Base-by-base conservation (phyloP, 2,329 filamentous ascomycete species). In the Cryoendolithus antarcticus region DNA sequence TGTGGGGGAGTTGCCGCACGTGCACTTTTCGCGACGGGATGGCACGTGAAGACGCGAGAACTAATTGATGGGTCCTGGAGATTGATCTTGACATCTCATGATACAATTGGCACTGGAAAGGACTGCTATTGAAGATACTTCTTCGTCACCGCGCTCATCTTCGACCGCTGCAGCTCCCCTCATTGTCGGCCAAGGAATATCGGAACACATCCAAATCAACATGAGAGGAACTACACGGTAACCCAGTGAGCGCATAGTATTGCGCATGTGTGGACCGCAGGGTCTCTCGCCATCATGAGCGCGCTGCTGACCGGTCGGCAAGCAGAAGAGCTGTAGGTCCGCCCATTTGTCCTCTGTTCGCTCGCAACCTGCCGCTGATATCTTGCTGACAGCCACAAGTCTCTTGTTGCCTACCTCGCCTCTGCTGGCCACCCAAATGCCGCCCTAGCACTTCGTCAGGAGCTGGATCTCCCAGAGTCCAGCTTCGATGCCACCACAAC, bases 331-430 rank as follows among this genome's bases (percentile, higher is more conserved):
- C 78, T 91, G 83, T 89, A 72, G 63, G 81, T 72, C 45, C 39
- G 24, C 45, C 35, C 44, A 41, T 30, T 37, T 39, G 35, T 44
- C 27, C 42, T 41, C 37, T 19, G 33, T 40, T 38, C 32, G 38
- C 28, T 35, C 24, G 24, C 24, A 27, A 27, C 31, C 36, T 41
- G 36, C 50, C 41, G 51, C 57, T 57, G 53, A 59, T 56, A 43
- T 27, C 4, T 48, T 48, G 47, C 39, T 46, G 51, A 56, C 64
- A 93, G 86, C 57, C 85, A 95, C 71, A 93, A 93, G 68, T 84
- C 86, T 47, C 86, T 95, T 52, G 82, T 94, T 57, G 86, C 88
- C 50, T 95, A 95, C 60, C 71, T 94, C 12, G 71, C 77, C 34
- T 78, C 83, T 28, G 79, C 75, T 57, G 81, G 80, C 57, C 74